Evolutionary conservation across 2,329 filamentous ascomycete genomes (phyloP).

Genomic region (Leptosphaerulina australis): DNA sequence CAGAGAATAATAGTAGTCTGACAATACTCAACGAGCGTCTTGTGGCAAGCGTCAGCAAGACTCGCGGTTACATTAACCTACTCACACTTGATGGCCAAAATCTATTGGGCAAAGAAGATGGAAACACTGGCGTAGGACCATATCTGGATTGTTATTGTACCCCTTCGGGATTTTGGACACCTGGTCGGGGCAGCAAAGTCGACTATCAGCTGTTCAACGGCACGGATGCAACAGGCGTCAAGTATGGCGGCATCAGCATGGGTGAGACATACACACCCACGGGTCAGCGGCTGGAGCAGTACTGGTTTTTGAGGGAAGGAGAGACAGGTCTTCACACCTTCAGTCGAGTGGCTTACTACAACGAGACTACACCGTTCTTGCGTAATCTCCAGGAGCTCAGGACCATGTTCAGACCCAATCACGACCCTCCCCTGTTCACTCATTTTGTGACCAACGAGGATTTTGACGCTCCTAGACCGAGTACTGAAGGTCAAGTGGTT

Average conservation of each 20-base stretch:
- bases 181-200: constrained; percentile 60
- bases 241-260: constrained; percentile 65
- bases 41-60: constrained; percentile 53
- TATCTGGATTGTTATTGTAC: constrained; percentile 36
- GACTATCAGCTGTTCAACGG: constrained; percentile 49
- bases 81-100: constrained; percentile 55
- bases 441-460: constrained; percentile 63
- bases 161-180: constrained; percentile 59
- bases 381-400: constrained; percentile 64
- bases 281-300: constrained; percentile 65
- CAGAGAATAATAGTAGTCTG: constrained; percentile 34
- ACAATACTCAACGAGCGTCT: constrained; percentile 55
- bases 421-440: constrained; percentile 40
- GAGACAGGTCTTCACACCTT: constrained; percentile 62
- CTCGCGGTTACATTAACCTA: constrained; percentile 50
- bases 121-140: constrained; percentile 44
- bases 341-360: constrained; percentile 64
- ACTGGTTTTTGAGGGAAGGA: constrained; percentile 66
- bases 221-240: constrained; percentile 56
- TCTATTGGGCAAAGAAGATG: constrained; percentile 26
- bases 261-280: constrained; percentile 63
- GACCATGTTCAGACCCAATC: constrained; percentile 64
- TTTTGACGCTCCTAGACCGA: constrained; percentile 61
- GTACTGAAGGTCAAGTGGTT: constrained; percentile 52
- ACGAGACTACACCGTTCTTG: constrained; percentile 61